phyloP scores from a whole-genome alignment of 768 basidiomycete genomes.

The Psilocybe cyanescens region DNA sequence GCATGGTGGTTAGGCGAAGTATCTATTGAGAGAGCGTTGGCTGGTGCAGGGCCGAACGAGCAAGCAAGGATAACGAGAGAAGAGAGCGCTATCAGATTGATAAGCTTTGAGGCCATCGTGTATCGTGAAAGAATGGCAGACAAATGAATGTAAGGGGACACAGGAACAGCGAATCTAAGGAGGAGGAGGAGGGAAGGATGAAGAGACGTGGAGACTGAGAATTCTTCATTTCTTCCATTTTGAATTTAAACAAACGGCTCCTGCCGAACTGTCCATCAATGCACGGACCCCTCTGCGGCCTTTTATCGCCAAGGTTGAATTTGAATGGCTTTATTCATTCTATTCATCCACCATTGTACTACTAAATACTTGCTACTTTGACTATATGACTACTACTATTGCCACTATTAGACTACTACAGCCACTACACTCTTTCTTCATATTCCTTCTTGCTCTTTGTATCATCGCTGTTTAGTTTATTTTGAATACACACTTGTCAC shows the following conservation, averaged over 20 bases:
- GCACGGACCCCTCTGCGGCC: background rate
- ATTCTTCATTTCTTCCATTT: background rate
- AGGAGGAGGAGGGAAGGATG: conserved; percentile 6
- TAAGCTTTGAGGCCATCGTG: conserved; percentile 54
- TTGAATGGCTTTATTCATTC: background rate
- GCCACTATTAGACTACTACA: too few species aligned
- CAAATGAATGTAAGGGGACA: conserved; percentile 25
- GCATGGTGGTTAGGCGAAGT: conserved; percentile 36
- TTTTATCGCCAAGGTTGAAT: background rate
- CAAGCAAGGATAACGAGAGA: conserved; percentile 60
- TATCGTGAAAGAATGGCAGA: conserved; percentile 29
- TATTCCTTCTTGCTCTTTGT: background rate
- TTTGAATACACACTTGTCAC: background rate
- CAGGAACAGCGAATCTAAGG: background rate
- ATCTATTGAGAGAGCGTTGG: conserved; percentile 56
- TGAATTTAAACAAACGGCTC: conserved; percentile 17
- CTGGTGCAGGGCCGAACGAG: conserved; percentile 49
- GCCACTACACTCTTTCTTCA: too few species aligned
- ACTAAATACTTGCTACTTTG: background rate
- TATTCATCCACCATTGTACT: background rate
- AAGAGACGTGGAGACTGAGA: background rate
- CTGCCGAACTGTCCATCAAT: conserved; percentile 11
- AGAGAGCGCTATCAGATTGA: conserved; percentile 62
- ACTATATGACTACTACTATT: too few species aligned
- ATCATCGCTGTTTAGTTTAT: background rate